A percentile compares a stretch with the other conserved stretches of the same genome.
These are phyloP conservation scores for Silene noctiflora DNA, from an alignment of 179 eudicot genomes.

Conservation along the genomic window DNA sequence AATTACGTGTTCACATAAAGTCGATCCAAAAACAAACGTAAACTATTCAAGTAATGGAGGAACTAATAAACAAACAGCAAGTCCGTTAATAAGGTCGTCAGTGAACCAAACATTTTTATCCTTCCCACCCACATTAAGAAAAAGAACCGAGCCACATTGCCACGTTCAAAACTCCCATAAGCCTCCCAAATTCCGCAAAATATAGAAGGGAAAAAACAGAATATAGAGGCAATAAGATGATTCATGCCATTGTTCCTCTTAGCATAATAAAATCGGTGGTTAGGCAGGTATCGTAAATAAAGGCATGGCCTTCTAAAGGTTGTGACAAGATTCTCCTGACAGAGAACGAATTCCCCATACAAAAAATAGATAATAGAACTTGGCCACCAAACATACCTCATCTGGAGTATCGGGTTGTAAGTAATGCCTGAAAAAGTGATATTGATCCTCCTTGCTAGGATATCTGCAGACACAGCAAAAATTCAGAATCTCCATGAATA, in stretches of 20 bases:
- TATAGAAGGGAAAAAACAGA: no score
- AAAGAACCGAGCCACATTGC: neutral
- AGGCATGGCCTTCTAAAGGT: neutral
- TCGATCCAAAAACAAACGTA: no score
- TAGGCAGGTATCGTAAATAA: neutral
- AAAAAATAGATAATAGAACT: neutral
- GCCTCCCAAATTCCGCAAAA: no score
- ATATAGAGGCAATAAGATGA: neutral
- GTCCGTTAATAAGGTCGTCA: no score
- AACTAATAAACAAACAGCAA: no score
- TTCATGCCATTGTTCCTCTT: neutral
- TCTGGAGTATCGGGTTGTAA: constrained; percentile 58
- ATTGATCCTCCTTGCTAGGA: constrained; percentile 84
- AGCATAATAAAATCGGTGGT: neutral
- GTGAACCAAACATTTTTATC: no score
- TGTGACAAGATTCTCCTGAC: neutral
- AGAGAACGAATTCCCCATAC: neutral
- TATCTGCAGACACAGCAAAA: constrained; percentile 49
- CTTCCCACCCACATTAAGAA: no score
- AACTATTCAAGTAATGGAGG: no score
- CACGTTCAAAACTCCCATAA: neutral
- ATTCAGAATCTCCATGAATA: no score
- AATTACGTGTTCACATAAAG: no score
- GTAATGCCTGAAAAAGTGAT: constrained; percentile 90
- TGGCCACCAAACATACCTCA: constrained; percentile 42